Percentiles rank a stretch among this genome's conserved stretches.
These are phyloP conservation scores for Pyricularia sp. DNA, from an alignment of 2,329 filamentous ascomycete species.

Conservation along the genomic window DNA sequence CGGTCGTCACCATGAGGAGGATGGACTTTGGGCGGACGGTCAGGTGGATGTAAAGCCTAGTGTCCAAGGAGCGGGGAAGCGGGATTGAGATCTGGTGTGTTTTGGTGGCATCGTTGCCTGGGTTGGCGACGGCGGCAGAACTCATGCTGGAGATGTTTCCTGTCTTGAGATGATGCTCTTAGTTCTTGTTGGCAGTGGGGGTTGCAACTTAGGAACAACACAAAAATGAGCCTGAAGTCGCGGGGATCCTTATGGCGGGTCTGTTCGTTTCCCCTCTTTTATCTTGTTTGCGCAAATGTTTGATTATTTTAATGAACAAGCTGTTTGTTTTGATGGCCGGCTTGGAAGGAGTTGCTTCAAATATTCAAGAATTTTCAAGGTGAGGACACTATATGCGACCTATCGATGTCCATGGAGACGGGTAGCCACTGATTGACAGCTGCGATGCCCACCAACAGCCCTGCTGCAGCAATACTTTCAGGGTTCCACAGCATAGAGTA, in stretches of 20 bases:
- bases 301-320: not conserved
- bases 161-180: not conserved
- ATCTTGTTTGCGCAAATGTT: not conserved
- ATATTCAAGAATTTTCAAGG: not conserved
- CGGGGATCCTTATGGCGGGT: too few species aligned
- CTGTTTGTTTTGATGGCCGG: not conserved
- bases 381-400: too few species aligned
- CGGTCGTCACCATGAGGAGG: slow-evolving; percentile 48
- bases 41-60: slow-evolving; percentile 47
- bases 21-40: slow-evolving; percentile 44
- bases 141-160: not conserved
- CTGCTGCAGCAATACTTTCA: not conserved
- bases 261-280: too few species aligned
- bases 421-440: not conserved
- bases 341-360: not conserved
- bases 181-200: not conserved
- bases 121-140: not conserved
- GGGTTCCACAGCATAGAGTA: not conserved
- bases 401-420: too few species aligned
- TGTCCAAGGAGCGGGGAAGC: slow-evolving; percentile 46
- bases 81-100: slow-evolving; percentile 41
- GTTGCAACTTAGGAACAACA: too few species aligned
- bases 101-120: slow-evolving; percentile 1
- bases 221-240: too few species aligned
- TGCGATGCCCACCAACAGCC: not conserved